Conservation (phyloP, 805 yeast genomes). For the baker's yeast (Saccharomyces cerevisiae) region DNA sequence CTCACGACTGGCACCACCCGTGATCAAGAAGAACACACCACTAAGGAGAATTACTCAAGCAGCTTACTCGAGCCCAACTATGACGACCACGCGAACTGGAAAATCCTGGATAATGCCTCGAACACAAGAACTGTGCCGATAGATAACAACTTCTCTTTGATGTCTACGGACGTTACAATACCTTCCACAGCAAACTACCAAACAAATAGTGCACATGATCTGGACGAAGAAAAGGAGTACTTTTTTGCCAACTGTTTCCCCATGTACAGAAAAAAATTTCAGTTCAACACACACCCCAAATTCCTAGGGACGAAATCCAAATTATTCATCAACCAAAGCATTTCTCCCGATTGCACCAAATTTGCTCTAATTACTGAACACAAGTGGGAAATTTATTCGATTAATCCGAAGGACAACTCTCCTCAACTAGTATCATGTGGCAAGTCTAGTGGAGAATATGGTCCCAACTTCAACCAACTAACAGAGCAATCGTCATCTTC, state of each 20-base stretch:
- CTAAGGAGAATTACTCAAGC: neutral
- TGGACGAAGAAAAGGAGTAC: constrained; percentile 45
- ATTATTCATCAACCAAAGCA: constrained; percentile 47
- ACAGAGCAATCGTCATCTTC: constrained; percentile 13
- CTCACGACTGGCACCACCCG: neutral
- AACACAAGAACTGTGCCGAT: constrained; percentile 21
- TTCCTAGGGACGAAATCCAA: constrained; percentile 41
- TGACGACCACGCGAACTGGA: neutral
- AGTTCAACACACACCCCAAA: constrained; percentile 45
- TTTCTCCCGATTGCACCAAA: constrained; percentile 54
- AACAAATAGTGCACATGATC: neutral
- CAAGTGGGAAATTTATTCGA: constrained; percentile 66
- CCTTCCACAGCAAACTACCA: neutral
- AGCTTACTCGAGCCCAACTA: neutral
- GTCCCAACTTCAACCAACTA: constrained; percentile 39
- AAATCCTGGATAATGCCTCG: constrained; percentile 16
- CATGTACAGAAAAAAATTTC: constrained; percentile 55
- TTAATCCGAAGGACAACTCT: constrained; percentile 26
- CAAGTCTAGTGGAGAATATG: constrained; percentile 59
- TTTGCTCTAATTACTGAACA: constrained; percentile 60
- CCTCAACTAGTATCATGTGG: constrained; percentile 66
- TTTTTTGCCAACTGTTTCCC: constrained; percentile 78
- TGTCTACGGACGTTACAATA: neutral
- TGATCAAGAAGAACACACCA: neutral
- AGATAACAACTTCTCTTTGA: constrained; percentile 7